Percentiles rank a stretch among this genome's conserved stretches.
Conservation (phyloP, 2,329 filamentous ascomycete genomes). For the Botryotinia narcissicola region DNA sequence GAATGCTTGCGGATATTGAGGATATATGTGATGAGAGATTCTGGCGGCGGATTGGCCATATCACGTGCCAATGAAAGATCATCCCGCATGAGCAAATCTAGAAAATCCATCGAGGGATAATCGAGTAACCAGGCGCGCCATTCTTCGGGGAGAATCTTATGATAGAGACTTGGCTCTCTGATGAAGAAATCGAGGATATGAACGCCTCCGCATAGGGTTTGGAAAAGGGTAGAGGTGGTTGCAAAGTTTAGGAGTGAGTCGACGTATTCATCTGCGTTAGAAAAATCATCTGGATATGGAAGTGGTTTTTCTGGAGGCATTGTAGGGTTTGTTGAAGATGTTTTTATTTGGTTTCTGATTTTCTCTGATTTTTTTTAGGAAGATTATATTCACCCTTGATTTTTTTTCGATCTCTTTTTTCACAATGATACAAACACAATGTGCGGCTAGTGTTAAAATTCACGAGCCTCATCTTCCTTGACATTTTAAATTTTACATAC, state of each 20-base stretch:
- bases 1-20: constrained; percentile 66
- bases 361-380: neutral
- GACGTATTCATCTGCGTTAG: constrained; percentile 72
- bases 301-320: constrained; percentile 35
- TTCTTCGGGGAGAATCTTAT: constrained; percentile 68
- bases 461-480: neutral
- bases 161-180: constrained; percentile 77
- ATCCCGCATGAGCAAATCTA: constrained; percentile 79
- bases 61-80: constrained; percentile 51
- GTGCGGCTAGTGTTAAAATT: neutral
- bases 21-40: constrained; percentile 69
- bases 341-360: neutral
- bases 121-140: constrained; percentile 78
- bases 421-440: neutral
- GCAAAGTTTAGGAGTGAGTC: constrained; percentile 74
- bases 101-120: constrained; percentile 68
- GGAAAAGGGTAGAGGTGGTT: constrained; percentile 71
- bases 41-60: constrained; percentile 28
- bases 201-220: constrained; percentile 91
- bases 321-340: neutral
- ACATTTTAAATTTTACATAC: neutral
- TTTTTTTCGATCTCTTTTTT: constrained; percentile 12
- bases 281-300: constrained; percentile 49
- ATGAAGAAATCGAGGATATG: constrained; percentile 98
- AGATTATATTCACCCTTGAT: neutral